Percentiles rank a stretch among this genome's conserved stretches.
These are phyloP conservation scores for Fusarium zealandicum DNA, from an alignment of 2,329 filamentous ascomycete genomes.

Conservation along the genomic window DNA sequence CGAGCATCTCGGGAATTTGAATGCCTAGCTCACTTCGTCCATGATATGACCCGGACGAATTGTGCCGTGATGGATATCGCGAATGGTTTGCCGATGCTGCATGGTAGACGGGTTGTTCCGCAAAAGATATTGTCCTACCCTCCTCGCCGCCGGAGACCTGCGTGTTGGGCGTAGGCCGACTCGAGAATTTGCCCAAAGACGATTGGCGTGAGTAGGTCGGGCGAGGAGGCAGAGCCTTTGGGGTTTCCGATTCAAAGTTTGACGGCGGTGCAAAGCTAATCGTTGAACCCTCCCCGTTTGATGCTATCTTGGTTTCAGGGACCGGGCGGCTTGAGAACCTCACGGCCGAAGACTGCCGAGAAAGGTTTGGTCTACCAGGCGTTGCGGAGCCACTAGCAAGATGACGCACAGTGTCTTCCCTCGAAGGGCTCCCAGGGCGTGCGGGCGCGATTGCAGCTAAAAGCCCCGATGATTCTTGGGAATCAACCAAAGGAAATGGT, in stretches of 20 bases:
- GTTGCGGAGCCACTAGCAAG: conserved; percentile 36
- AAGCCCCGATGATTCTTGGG: conserved; percentile 17
- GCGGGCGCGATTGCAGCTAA: conserved; percentile 23
- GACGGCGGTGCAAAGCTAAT: conserved; percentile 72
- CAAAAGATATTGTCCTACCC: conserved; percentile 70
- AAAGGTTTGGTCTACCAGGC: conserved; percentile 54
- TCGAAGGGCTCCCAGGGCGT: conserved; percentile 39
- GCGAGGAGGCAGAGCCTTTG: conserved; percentile 43
- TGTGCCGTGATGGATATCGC: conserved; percentile 48
- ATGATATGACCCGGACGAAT: conserved; percentile 45
- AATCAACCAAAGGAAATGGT: conserved; percentile 35
- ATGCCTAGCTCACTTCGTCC: conserved; percentile 48
- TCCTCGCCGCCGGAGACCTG: conserved; percentile 61
- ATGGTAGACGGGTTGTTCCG: conserved; percentile 47
- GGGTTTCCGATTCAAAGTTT: conserved; percentile 38
- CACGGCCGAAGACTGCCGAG: conserved; percentile 60
- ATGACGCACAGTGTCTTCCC: conserved; percentile 31
- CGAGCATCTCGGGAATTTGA: conserved; percentile 54
- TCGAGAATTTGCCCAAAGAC: conserved; percentile 66
- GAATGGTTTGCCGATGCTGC: conserved; percentile 42
- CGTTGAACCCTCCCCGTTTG: conserved; percentile 63
- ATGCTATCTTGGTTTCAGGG: conserved; percentile 71
- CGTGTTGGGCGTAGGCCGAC: conserved; percentile 68
- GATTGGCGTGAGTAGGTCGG: conserved; percentile 52
- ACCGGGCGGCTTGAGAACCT: conserved; percentile 78